Percentiles rank a stretch among this genome's conserved stretches.
Evolutionary conservation across 2,329 filamentous ascomycete species (phyloP).

Genomic region (Phialocephala subalpina): DNA sequence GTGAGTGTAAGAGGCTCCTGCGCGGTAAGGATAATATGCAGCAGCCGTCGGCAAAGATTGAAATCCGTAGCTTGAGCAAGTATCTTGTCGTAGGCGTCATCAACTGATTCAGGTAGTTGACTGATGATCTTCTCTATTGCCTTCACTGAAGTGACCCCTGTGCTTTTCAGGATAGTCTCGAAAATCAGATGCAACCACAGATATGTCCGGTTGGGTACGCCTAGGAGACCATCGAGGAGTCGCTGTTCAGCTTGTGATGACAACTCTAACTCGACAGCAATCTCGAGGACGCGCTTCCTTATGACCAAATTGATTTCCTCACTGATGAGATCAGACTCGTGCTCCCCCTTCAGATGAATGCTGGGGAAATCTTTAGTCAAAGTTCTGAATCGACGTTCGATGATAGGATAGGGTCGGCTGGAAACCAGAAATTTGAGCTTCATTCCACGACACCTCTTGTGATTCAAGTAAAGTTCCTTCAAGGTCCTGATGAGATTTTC

Average conservation of each 20-base stretch:
- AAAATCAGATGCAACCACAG: conserved; percentile 30
- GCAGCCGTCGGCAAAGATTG: not conserved
- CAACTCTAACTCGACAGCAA: conserved; percentile 6
- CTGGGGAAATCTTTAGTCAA: conserved; percentile 38
- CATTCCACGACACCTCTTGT: not conserved
- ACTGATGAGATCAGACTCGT: conserved; percentile 46
- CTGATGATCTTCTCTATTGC: conserved; percentile 5
- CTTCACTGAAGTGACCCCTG: not conserved
- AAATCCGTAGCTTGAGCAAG: not conserved
- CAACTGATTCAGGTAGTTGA: conserved; percentile 36
- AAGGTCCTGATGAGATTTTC: conserved; percentile 33
- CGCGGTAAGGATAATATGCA: not conserved
- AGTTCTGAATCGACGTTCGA: conserved; percentile 38
- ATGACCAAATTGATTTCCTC: conserved; percentile 49
- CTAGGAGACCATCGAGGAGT: not conserved
- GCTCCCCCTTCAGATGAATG: conserved; percentile 48
- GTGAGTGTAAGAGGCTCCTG: not conserved
- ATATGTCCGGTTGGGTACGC: conserved; percentile 27
- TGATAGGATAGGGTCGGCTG: conserved; percentile 46
- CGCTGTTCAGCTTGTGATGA: not conserved
- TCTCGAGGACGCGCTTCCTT: conserved; percentile 18
- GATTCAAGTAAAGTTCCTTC: not conserved
- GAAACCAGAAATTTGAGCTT: conserved; percentile 47
- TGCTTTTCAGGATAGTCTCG: conserved; percentile 18
- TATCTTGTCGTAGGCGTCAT: conserved; percentile 48